These are phyloP conservation scores for Boletus chippewaensis DNA, from an alignment of 1,284 basidiomycete species.

Conservation along the genomic window DNA sequence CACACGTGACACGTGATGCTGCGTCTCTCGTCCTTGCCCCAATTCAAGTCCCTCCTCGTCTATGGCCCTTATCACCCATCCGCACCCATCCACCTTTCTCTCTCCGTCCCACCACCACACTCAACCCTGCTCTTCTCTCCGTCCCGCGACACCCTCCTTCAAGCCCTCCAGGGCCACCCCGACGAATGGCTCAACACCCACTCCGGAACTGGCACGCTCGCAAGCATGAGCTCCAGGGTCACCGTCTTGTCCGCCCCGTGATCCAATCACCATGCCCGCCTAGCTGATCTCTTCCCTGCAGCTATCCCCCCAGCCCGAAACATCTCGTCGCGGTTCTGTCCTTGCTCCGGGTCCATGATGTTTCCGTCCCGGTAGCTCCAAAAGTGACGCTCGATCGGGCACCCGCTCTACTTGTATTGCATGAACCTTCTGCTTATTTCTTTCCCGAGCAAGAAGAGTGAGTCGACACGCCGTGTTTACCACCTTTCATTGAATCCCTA, in stretches of 20 bases:
- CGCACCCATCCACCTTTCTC: slow-evolving; percentile 49
- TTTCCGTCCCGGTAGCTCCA: slow-evolving; percentile 17
- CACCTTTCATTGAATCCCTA: not conserved
- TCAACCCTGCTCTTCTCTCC: slow-evolving; percentile 49
- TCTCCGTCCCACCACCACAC: slow-evolving; percentile 40
- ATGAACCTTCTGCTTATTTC: slow-evolving; percentile 61
- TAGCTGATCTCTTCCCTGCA: slow-evolving; percentile 27
- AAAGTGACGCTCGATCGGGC: slow-evolving; percentile 40
- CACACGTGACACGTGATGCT: slow-evolving; percentile 17
- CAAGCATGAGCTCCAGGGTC: slow-evolving; percentile 40
- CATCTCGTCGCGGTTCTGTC: slow-evolving; percentile 55
- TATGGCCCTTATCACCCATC: slow-evolving; percentile 49
- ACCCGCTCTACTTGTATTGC: slow-evolving; percentile 54
- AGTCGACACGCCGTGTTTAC: slow-evolving; percentile 8
- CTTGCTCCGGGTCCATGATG: slow-evolving; percentile 38
- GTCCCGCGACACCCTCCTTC: slow-evolving; percentile 37
- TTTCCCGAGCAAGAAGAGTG: slow-evolving; percentile 29
- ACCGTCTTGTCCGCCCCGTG: slow-evolving; percentile 47
- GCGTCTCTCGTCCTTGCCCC: slow-evolving; percentile 36
- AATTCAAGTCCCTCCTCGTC: slow-evolving; percentile 44
- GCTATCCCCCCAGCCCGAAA: slow-evolving; percentile 58
- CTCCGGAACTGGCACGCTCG: slow-evolving; percentile 40
- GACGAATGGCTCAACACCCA: slow-evolving; percentile 50
- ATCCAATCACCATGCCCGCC: slow-evolving; percentile 8
- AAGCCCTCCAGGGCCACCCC: slow-evolving; percentile 41